A percentile compares a stretch with the other conserved stretches of the same genome.
Conservation (phyloP, 345 rosid species). For the Angophora floribunda region DNA sequence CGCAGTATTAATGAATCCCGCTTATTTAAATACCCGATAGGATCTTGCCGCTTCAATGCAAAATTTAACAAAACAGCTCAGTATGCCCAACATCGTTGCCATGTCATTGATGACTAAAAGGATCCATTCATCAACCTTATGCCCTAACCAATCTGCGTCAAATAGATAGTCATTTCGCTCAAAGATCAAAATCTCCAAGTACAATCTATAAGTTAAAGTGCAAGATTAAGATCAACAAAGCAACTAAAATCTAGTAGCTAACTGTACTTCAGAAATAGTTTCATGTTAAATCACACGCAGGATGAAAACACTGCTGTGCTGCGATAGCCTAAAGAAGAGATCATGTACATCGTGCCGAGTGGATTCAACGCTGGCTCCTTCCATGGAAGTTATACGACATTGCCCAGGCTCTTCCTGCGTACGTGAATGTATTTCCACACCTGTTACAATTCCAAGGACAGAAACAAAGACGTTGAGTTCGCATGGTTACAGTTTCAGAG, state of each 20-base stretch:
- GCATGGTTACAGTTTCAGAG: neutral
- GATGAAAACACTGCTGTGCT: neutral
- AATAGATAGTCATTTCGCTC: neutral
- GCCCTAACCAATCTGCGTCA: neutral
- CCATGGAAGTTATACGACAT: neutral
- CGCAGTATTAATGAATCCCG: neutral
- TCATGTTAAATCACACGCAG: constrained; percentile 20
- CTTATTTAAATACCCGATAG: neutral
- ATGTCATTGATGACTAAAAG: neutral
- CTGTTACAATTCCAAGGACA: constrained; percentile 1
- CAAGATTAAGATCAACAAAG: neutral
- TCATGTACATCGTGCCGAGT: neutral
- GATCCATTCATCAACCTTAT: neutral
- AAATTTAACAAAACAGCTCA: neutral
- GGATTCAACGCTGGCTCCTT: neutral
- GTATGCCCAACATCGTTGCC: neutral
- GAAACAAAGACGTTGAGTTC: neutral
- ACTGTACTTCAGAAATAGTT: neutral
- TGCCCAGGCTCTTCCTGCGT: constrained; percentile 15
- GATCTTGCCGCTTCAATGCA: neutral
- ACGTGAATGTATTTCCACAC: constrained; percentile 33
- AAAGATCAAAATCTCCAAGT: neutral
- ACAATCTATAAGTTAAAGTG: neutral
- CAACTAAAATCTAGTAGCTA: neutral
- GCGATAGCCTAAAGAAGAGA: neutral